A percentile compares a stretch with the other conserved stretches of the same genome.
phyloP scores from a whole-genome alignment of 805 yeast genomes.

The Lipomyces starkeyi region DNA sequence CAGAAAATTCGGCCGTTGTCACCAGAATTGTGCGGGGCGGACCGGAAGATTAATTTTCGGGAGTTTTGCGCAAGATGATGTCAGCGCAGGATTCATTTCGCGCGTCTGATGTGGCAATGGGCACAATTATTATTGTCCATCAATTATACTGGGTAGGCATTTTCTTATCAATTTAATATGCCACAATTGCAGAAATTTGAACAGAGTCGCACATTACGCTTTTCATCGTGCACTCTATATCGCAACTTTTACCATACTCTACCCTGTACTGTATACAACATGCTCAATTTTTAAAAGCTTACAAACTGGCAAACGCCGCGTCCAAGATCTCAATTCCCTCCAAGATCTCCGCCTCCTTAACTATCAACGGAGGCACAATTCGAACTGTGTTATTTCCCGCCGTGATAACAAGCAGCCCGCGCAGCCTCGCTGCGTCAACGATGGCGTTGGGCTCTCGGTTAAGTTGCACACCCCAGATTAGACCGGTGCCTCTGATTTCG shows the following conservation, averaged over 20 bases:
- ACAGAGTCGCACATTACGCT: neutral
- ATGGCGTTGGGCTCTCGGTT: constrained; percentile 63
- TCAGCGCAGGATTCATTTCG: too few species aligned
- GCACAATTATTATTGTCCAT: too few species aligned
- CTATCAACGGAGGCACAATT: constrained; percentile 90
- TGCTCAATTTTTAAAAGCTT: neutral
- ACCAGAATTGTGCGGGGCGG: too few species aligned
- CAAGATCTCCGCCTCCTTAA: constrained; percentile 68
- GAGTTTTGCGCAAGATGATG: too few species aligned
- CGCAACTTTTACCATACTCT: neutral
- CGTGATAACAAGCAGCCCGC: constrained; percentile 83
- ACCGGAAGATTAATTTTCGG: too few species aligned
- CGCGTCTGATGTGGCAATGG: too few species aligned
- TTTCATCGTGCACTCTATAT: neutral
- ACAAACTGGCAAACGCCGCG: constrained; percentile 50
- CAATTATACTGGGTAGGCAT: too few species aligned
- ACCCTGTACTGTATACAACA: too few species aligned
- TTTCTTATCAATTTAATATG: neutral
- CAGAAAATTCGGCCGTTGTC: too few species aligned
- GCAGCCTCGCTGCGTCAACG: constrained; percentile 72
- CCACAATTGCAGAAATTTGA: neutral
- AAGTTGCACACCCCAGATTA: constrained; percentile 84
- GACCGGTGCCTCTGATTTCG: constrained; percentile 86
- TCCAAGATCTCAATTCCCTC: constrained; percentile 77
- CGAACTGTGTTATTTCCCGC: constrained; percentile 93